Conservation (phyloP, 768 basidiomycete species). For the Filobasidium wieringae region DNA sequence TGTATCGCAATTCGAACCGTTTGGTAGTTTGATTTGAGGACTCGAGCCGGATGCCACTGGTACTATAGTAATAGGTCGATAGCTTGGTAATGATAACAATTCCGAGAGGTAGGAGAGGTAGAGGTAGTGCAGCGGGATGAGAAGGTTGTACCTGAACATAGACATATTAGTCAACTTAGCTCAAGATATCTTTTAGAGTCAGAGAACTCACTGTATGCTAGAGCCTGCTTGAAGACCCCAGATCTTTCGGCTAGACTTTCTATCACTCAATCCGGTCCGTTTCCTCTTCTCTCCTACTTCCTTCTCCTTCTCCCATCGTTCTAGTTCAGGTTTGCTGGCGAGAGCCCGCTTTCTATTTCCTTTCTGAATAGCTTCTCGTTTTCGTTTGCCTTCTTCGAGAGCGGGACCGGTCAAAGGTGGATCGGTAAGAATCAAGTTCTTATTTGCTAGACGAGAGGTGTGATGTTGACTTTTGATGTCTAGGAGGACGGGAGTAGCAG, state of each 20-base stretch:
- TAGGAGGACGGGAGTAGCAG: constrained; percentile 14
- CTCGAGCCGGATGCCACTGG: too few species aligned
- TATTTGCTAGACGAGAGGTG: constrained; percentile 22
- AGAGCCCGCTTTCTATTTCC: constrained; percentile 7
- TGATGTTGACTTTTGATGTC: constrained; percentile 19
- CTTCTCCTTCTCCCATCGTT: constrained; percentile 13
- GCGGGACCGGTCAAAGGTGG: neutral
- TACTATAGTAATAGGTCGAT: constrained; percentile 7
- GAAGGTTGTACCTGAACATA: constrained; percentile 20
- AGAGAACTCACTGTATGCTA: constrained; percentile 16
- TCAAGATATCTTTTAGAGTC: neutral
- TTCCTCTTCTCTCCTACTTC: constrained; percentile 16
- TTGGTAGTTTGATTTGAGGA: neutral
- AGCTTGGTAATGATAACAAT: constrained; percentile 19
- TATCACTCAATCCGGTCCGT: constrained; percentile 16
- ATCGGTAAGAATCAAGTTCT: constrained; percentile 19
- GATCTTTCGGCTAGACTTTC: constrained; percentile 1
- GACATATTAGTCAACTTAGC: neutral
- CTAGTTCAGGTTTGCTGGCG: neutral
- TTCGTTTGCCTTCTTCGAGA: neutral
- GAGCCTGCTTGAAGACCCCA: constrained; percentile 9
- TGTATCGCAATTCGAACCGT: constrained; percentile 13
- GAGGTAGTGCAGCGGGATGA: constrained; percentile 28
- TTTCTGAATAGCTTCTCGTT: constrained; percentile 21
- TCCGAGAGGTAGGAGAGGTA: constrained; percentile 25